Evolutionary conservation across 1,284 basidiomycete genomes (phyloP), one percentile per base, ranked within the genome.

Genomic region (Ustilago nuda): DNA sequence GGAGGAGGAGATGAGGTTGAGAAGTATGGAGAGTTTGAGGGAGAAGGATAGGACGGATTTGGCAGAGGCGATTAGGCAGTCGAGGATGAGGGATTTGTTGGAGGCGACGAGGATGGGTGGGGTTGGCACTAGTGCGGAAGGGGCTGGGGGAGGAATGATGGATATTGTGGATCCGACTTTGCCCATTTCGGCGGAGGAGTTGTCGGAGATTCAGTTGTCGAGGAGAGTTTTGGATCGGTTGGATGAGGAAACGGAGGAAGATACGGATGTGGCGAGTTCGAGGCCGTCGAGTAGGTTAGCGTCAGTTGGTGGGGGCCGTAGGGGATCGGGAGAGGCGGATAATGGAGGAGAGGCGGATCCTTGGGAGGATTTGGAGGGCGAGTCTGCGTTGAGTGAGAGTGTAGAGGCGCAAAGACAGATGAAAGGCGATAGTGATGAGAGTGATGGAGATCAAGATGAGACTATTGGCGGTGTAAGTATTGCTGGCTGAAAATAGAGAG

Each of bases 171-270:
- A 71, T 58, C 75, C 80, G 2, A 70, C 67, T 8, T 45, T 56
- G 27, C 72, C 68, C 5, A 66, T 76, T 30, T 62, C 61, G 37
- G 61, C 61, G 15, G 67, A 72, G 30, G 66, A 68, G 58, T 35
- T 67, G 50, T 54, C 57, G 12, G 74, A 76, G 48, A 65, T 78
- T 11, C 60, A 72, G 56, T 41, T 74, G 53, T 69, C 74, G 43
- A 69, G 78, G 33, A 63, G 81, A 23, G 78, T 82, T 17, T 54
- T 83, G 39, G 80, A 78, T 23, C 53, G 81, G 51, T 59, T 83
- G 19, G 81, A 83, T 46, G 81, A 83, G 51, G 81, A 83, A 66
- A 83, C 81, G 12, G 81, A 83, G 55, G 81, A 83, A 39, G 81
- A 83, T 45, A 83, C 81, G 9, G 81, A 83, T 27, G 69, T 79